Evolutionary conservation across 106 monocot species (phyloP), one percentile per base, ranked within the genome.

Genomic region (Acorus gramineus): DNA sequence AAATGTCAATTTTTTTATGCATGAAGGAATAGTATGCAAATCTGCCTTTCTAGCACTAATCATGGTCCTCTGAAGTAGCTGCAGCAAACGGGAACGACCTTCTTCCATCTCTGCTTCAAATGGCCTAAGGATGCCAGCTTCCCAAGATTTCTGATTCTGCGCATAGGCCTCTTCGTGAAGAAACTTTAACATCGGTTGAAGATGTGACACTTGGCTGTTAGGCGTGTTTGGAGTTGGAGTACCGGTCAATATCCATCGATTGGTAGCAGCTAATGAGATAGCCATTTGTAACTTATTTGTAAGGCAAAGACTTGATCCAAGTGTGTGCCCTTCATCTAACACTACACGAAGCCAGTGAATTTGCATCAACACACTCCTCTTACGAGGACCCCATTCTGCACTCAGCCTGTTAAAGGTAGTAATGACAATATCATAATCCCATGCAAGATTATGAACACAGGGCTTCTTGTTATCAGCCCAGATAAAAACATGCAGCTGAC

Each of bases 211-310:
- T 60, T 98, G 96, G 75, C 87, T 85, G 46, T 66, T 98, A 53
- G 96, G 96, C 8, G 96, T 92, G 69, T 98, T 80, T 62, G 96
- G 91, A 69, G 91, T 91, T 28, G 96, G 96, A 59, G 96, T 98
- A 58, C 96, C 96, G 62, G 96, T 98, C 67, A 98, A 77, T 79
- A 98, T 98, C 96, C 96, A 98, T 42, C 96, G 62, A 79, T 73
- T 79, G 12, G 82, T 77, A 64, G 96, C 87, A 71, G 64, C 62
- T 64, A 98, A 71, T 43, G 96, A 85, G 50, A 91, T 79, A 45
- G 96, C 83, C 91, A 98, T 85, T 73, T 91, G 96, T 54, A 98
- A 77, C 71, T 98, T 98, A 69, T 98, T 98, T 46, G 96, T 92
- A 57, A 98, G 71, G 55, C 75, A 75, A 53, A 98, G 76, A 66